Evolutionary conservation across 2,329 filamentous ascomycete species (phyloP), one percentile per base, ranked within the genome.

Genomic region (Hymenoscyphus albidus): DNA sequence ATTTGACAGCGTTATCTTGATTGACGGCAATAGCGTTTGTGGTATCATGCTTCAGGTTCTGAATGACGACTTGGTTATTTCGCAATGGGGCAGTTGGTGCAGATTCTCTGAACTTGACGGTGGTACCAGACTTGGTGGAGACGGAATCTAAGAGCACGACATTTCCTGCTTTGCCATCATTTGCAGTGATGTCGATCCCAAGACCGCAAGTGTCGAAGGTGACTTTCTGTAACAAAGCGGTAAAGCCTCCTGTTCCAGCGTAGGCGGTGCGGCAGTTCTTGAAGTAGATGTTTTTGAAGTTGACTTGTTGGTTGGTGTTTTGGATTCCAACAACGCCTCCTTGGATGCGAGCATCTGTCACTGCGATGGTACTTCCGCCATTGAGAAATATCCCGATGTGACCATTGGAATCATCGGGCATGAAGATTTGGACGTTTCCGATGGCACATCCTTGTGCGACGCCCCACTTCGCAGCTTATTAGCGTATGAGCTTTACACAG

Each of bases 251-350:
- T 12, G 58, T 40, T 9, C 22, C n/a, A 5, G 35, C 35, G 18
- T 22, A 48, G n/a, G 44, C 44, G 44, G 44, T 48, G 9, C 44
- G 44, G n/a, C 44, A 48, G 9, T 51, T 59, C 18, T 61, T 64
- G 14, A 83, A 74, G 31, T 77, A 75, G 6, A 79, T 78, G 55
- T 87, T 88, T 65, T 68, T 68, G 38, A 68, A 48, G 22, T 56
- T 64, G 12, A 82, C 86, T 72, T 90, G 88, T 76, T 90, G 87
- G 66, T 82, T 87, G 48, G 86, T 86, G 63, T 86, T 76, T 71
- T 84, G 84, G 58, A 81, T 83, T 58, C 86, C 86, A 63, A 85
- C 81, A 12, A 78, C 77, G 51, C 88, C 87, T 48, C 44, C 44
- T 48, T 48, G 44, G 44, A 48, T 48, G 18, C 44, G n/a, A 18